Evolutionary conservation across 306 rosid genomes (phyloP), one percentile per base, ranked within the genome.

Genomic region (Dalbergia cochinchinensis): DNA sequence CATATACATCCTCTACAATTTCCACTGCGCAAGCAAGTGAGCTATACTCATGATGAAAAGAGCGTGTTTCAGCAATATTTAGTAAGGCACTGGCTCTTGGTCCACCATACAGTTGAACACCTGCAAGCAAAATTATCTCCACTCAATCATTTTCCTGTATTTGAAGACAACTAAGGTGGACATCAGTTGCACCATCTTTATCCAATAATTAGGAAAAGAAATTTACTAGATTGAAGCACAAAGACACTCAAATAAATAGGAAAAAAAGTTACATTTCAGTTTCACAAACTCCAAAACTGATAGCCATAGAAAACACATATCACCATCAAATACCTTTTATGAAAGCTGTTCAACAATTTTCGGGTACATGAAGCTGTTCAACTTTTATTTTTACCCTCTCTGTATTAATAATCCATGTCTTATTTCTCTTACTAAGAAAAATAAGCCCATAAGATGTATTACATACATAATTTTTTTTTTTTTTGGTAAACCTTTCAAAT

Each of bases 11-110:
- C 18, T 90, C 97, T 42, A 92, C 97, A 55, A 94, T 85, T 85
- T 94, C 97, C 63, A 94, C 73, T 19, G 97, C 84, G 89, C 97
- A 94, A 66, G 97, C 88, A 83, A 90, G 60, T 69, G 92, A 86
- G 75, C 94, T 89, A 71, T 91, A 92, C 82, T 94, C 99, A 4
- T 85, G 89, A 85, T 91, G 94, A 65, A 91, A 85, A 8, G 88
- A 82, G 63, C 69, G 61, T 22, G 88, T 84, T 88, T 87, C 90
- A 6, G 77, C 11, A 78, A 92, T 80, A 9, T 85, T 83, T 69
- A 92, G 82, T 44, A 88, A 59, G 47, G 76, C 58, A 82, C 94
- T 84, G n/a, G 90, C 97, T 79, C 74, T 85, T 34, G 94, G 90
- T 79, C 99, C 99, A 68, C 97, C 99, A 61, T 57, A 87, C 59